Evolutionary conservation across 2,329 filamentous ascomycete genomes (phyloP).

Genomic region (Daldinia sp.): DNA sequence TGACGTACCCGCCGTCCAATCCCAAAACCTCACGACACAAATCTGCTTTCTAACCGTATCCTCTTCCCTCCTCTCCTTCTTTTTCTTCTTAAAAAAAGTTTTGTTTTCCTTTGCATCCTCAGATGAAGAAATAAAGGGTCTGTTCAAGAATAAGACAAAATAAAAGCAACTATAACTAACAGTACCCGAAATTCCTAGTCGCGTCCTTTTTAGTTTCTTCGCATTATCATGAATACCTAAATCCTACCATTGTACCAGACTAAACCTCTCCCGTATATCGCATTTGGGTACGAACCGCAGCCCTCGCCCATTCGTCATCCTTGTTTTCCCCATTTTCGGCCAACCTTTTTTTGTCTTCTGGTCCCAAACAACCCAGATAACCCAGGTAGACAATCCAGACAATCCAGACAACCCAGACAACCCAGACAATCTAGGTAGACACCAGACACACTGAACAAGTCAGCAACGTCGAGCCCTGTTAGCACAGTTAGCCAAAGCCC

Average conservation of each 20-base stretch:
- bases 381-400: too few relatives aligned
- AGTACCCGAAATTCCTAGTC: constrained; percentile 6
- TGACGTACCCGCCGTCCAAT: constrained; percentile 35
- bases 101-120: constrained; percentile 7
- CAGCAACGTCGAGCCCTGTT: constrained; percentile 31
- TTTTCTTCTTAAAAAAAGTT: constrained; percentile 1
- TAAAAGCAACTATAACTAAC: too few relatives aligned
- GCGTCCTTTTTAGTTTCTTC: constrained; percentile 12
- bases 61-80: constrained; percentile 2
- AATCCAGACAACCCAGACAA: too few relatives aligned
- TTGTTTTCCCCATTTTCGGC: constrained; percentile 34
- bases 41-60: constrained; percentile 16
- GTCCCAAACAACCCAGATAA: not conserved
- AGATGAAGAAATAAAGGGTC: not conserved
- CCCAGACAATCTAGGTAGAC: too few relatives aligned
- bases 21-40: constrained; percentile 33
- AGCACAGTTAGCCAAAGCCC: constrained; percentile 36
- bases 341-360: constrained; percentile 32
- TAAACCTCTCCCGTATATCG: constrained; percentile 32
- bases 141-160: not conserved
- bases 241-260: constrained; percentile 24
- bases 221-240: constrained; percentile 42
- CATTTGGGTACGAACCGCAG: constrained; percentile 35
- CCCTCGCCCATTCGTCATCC: constrained; percentile 34
- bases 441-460: constrained; percentile 31